Evolutionary conservation across 2,329 filamentous ascomycete species (phyloP).

Genomic region (Samsoniella hepiali): DNA sequence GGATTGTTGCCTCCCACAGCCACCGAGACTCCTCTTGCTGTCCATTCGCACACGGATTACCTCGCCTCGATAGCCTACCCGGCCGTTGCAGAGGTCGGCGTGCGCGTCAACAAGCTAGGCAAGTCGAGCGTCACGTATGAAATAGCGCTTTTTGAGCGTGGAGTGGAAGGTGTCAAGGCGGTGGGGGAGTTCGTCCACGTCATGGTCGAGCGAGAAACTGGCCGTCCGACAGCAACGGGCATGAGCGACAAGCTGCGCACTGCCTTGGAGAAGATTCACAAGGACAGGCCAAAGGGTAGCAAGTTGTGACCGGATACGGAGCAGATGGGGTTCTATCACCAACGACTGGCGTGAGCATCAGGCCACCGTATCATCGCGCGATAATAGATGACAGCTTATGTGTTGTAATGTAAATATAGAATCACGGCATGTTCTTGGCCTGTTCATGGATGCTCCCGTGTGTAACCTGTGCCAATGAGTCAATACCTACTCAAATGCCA

Average conservation of each 20-base stretch:
- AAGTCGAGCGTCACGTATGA: conserved; percentile 88
- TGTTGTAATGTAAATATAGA: neutral
- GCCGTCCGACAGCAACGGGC: conserved; percentile 62
- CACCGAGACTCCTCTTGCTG: conserved; percentile 75
- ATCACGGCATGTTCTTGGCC: neutral
- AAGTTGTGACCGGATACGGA: conserved; percentile 15
- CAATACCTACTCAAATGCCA: neutral
- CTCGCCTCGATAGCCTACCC: conserved; percentile 80
- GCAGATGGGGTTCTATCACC: neutral
- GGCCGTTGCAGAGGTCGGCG: conserved; percentile 72
- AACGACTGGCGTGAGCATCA: neutral
- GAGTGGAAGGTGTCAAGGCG: conserved; percentile 69
- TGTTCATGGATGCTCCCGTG: neutral
- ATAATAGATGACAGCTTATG: no score
- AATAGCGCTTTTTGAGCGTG: conserved; percentile 77
- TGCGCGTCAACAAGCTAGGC: conserved; percentile 80
- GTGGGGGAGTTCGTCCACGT: conserved; percentile 87
- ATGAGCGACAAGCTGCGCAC: conserved; percentile 59
- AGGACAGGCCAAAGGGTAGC: conserved; percentile 15
- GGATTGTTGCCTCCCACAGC: conserved; percentile 67
- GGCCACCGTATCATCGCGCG: no score
- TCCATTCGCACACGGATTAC: conserved; percentile 82
- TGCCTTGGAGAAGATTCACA: conserved; percentile 54
- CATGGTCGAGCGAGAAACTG: conserved; percentile 73
- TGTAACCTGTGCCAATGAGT: neutral